A percentile compares a stretch with the other conserved stretches of the same genome.
These are phyloP conservation scores for Trematosphaeria pertusa DNA, from an alignment of 2,329 filamentous ascomycete genomes.

Conservation along the genomic window DNA sequence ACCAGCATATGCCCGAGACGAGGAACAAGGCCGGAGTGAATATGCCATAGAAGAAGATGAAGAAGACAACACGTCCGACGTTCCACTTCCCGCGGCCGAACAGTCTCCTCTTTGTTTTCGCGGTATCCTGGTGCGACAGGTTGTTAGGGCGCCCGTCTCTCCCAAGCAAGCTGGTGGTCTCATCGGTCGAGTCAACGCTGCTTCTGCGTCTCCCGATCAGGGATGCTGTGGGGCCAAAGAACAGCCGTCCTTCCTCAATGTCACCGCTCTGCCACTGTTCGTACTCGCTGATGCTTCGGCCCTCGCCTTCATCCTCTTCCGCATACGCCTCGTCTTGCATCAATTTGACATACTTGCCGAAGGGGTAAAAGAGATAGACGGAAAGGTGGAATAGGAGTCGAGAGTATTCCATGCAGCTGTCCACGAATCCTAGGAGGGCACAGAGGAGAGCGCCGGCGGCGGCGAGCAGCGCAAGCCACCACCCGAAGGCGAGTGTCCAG, in stretches of 20 bases:
- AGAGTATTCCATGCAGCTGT: slow-evolving; percentile 86
- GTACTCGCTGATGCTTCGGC: slow-evolving; percentile 96
- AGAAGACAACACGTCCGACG: slow-evolving; percentile 92
- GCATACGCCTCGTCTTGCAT: slow-evolving; percentile 93
- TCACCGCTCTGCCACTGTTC: slow-evolving; percentile 99
- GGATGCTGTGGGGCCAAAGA: slow-evolving; percentile 84
- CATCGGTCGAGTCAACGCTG: slow-evolving; percentile 86
- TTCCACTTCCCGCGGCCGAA: slow-evolving; percentile 98
- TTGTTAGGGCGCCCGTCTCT: slow-evolving; percentile 64
- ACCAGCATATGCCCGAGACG: slow-evolving; percentile 90
- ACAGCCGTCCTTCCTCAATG: slow-evolving; percentile 91
- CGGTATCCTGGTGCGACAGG: slow-evolving; percentile 45
- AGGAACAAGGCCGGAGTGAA: slow-evolving; percentile 85
- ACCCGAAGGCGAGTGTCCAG: slow-evolving; percentile 92
- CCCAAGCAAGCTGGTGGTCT: slow-evolving; percentile 88
- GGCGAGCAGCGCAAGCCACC: slow-evolving; percentile 88
- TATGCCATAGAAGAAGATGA: slow-evolving; percentile 92
- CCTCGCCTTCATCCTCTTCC: slow-evolving; percentile 94
- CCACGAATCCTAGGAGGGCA: slow-evolving; percentile 76
- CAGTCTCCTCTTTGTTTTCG: slow-evolving; percentile 75
- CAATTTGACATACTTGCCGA: slow-evolving; percentile 93
- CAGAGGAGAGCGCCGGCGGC: slow-evolving; percentile 78
- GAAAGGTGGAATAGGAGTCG: slow-evolving; percentile 83
- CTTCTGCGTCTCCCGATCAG: slow-evolving; percentile 85
- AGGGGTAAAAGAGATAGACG: slow-evolving; percentile 91